phyloP scores from a whole-genome alignment of 2,329 filamentous ascomycete genomes.

The Colletotrichum limetticola region DNA sequence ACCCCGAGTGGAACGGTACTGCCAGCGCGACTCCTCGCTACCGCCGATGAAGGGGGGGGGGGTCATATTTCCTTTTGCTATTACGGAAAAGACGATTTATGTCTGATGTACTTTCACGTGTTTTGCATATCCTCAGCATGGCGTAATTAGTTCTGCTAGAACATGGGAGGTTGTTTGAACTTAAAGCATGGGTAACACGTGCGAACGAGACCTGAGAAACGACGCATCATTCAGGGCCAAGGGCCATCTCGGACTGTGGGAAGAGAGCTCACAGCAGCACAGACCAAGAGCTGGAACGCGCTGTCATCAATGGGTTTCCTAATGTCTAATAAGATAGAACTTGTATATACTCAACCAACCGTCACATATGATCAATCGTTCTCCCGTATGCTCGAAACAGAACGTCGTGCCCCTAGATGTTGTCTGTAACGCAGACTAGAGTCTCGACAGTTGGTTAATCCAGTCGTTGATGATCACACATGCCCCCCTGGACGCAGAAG shows the following conservation, averaged over 20 bases:
- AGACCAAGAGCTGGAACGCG: constrained; percentile 55
- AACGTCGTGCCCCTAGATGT: background rate
- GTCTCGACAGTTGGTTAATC: too few species aligned
- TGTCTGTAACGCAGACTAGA: background rate
- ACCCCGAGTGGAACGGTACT: constrained; percentile 56
- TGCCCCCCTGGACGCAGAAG: too few species aligned
- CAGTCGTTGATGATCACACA: too few species aligned
- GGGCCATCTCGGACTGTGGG: background rate
- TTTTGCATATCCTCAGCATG: background rate
- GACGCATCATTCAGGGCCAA: constrained; percentile 19
- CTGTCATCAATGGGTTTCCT: constrained; percentile 35
- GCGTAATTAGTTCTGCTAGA: background rate
- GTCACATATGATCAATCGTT: background rate
- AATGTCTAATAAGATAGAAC: constrained; percentile 32
- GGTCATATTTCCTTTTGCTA: background rate
- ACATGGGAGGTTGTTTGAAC: background rate
- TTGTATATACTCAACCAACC: constrained; percentile 6
- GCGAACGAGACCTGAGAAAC: constrained; percentile 22
- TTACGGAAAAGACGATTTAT: background rate
- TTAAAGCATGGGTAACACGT: background rate
- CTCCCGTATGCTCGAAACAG: too few species aligned
- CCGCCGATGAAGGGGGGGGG: constrained; percentile 22
- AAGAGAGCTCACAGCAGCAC: constrained; percentile 36
- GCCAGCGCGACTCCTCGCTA: constrained; percentile 20
- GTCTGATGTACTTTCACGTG: background rate